Conservation (phyloP, 768 basidiomycete species). For the Fomitopsis pulvina region DNA sequence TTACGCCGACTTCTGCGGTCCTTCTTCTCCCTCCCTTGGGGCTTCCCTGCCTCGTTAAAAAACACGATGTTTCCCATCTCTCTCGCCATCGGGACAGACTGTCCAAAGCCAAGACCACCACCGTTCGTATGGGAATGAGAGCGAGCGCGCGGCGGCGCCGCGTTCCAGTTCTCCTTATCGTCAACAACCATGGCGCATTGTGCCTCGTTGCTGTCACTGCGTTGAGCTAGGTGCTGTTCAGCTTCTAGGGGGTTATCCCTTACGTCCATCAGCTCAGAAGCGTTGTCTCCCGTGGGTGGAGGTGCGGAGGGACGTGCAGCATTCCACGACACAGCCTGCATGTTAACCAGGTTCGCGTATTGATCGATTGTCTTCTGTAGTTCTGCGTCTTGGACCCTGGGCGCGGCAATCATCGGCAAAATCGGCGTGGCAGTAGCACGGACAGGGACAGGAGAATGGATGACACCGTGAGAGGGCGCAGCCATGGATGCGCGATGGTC, state of each 20-base stretch:
- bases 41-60: conserved; percentile 23
- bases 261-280: conserved; percentile 8
- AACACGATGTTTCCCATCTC: conserved; percentile 47
- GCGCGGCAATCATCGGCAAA: conserved; percentile 36
- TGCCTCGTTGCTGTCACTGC: conserved; percentile 5
- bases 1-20: conserved; percentile 52
- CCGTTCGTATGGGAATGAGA: conserved; percentile 16
- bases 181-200: conserved; percentile 7
- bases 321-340: conserved; percentile 25
- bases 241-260: neutral
- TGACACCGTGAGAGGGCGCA: conserved; percentile 9
- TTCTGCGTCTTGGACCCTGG: conserved; percentile 32
- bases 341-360: conserved; percentile 40
- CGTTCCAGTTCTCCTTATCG: conserved; percentile 31
- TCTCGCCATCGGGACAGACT: conserved; percentile 32
- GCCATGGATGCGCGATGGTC: conserved; percentile 7
- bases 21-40: conserved; percentile 40
- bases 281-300: neutral
- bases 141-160: conserved; percentile 25
- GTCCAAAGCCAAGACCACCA: conserved; percentile 28
- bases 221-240: conserved; percentile 2
- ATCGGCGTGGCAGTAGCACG: conserved; percentile 12
- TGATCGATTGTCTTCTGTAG: conserved; percentile 38
- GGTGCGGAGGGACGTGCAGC: conserved; percentile 4
- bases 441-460: conserved; percentile 19